These are phyloP conservation scores for Leccinum olivaceoglutinosum DNA, from an alignment of 1,284 basidiomycete genomes.

Conservation along the genomic window DNA sequence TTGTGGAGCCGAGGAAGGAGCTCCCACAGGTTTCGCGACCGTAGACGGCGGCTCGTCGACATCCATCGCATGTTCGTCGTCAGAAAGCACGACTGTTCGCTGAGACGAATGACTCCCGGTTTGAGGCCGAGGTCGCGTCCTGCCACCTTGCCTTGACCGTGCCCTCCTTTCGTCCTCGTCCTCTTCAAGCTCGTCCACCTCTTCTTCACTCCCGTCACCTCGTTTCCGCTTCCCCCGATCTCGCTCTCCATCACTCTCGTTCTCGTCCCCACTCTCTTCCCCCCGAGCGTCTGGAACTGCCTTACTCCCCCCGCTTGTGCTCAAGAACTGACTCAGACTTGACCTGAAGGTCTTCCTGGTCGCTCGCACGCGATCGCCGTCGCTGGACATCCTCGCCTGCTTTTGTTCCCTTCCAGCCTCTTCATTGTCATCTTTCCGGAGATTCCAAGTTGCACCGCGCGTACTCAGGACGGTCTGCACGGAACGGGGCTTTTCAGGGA, in stretches of 20 bases:
- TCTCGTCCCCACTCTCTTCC: conserved; percentile 21
- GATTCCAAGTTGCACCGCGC: conserved; percentile 41
- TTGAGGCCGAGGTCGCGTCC: background rate
- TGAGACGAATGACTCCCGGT: conserved; percentile 21
- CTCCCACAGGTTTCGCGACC: conserved; percentile 1
- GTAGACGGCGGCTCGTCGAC: conserved; percentile 16
- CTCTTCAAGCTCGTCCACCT: conserved; percentile 17
- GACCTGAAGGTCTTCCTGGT: conserved; percentile 35
- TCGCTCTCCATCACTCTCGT: conserved; percentile 8
- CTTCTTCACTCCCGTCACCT: conserved; percentile 5
- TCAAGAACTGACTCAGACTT: conserved; percentile 48
- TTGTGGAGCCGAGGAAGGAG: background rate
- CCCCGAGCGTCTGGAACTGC: conserved; percentile 13
- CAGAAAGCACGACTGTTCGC: conserved; percentile 21
- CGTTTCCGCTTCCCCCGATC: conserved; percentile 7
- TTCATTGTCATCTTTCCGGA: conserved; percentile 22
- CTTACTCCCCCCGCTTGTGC: conserved; percentile 34
- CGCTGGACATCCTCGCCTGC: conserved; percentile 13
- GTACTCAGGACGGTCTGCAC: conserved; percentile 47
- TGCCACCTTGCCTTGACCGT: background rate
- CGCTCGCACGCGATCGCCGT: conserved; percentile 5
- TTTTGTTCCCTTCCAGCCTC: conserved; percentile 23
- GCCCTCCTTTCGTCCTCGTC: background rate
- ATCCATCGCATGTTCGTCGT: conserved; percentile 28
- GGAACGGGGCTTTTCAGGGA: conserved; percentile 19